Evolutionary conservation across 495 filamentous ascomycete species (phyloP).

Genomic region (Penicillium verhagenii): DNA sequence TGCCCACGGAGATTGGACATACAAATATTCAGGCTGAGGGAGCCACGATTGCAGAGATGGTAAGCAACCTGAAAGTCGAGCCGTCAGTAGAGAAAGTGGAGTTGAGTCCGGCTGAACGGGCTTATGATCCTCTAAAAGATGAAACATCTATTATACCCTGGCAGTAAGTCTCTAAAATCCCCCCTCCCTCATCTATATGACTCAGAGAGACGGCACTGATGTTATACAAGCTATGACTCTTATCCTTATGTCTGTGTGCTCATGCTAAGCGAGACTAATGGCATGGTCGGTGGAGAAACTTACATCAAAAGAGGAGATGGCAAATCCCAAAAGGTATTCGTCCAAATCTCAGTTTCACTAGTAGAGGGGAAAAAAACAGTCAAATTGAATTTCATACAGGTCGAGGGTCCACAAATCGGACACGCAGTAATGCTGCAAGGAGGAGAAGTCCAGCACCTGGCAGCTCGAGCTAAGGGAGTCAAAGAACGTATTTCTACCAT

Average conservation of each 20-base stretch:
- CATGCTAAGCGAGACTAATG: constrained; percentile 34
- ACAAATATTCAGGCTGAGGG: constrained; percentile 33
- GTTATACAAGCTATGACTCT: constrained; percentile 22
- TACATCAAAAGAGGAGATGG: constrained; percentile 32
- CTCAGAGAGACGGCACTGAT: background rate
- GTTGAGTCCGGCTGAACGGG: constrained; percentile 9
- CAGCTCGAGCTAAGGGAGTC: constrained; percentile 25
- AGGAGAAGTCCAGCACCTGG: constrained; percentile 32
- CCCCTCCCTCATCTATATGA: background rate
- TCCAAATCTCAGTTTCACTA: background rate
- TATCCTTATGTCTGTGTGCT: constrained; percentile 37
- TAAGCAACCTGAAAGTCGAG: constrained; percentile 19
- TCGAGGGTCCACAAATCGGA: constrained; percentile 23
- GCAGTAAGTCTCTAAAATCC: constrained; percentile 35
- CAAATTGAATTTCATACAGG: constrained; percentile 2
- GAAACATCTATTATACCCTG: constrained; percentile 27
- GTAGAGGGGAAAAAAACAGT: background rate
- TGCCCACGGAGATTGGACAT: constrained; percentile 36
- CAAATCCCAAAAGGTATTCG: constrained; percentile 20
- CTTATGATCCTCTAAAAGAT: constrained; percentile 21
- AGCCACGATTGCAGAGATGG: constrained; percentile 19
- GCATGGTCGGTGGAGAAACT: constrained; percentile 38
- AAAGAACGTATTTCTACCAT: constrained; percentile 35
- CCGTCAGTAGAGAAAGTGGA: constrained; percentile 13
- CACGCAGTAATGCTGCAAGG: constrained; percentile 35